These are phyloP conservation scores for Ganoderma lucidum DNA, from an alignment of 1,284 basidiomycete species.

Conservation along the genomic window DNA sequence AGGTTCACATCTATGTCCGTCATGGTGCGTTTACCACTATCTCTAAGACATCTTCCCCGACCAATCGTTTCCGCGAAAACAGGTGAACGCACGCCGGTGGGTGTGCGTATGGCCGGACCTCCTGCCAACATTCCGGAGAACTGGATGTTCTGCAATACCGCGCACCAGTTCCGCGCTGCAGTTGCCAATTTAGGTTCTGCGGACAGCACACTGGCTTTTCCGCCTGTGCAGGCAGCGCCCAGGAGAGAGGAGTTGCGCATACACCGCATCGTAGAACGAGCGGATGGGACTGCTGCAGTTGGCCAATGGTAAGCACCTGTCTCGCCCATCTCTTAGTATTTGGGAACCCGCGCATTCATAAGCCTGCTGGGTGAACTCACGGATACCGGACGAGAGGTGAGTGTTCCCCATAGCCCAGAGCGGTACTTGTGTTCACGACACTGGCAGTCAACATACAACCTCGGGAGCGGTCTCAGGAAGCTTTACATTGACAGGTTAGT, in stretches of 20 bases:
- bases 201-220: slow-evolving; percentile 14
- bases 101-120: slow-evolving; percentile 64
- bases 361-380: slow-evolving; percentile 84
- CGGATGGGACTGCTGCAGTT: slow-evolving; percentile 58
- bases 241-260: slow-evolving; percentile 35
- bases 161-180: slow-evolving; percentile 59
- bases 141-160: slow-evolving; percentile 74
- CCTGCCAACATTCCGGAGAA: slow-evolving; percentile 73
- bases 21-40: slow-evolving; percentile 63
- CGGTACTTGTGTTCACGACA: slow-evolving; percentile 7
- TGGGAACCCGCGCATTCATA: background rate
- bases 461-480: slow-evolving; percentile 66
- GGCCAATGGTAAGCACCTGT: slow-evolving; percentile 66
- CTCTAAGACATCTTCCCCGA: background rate
- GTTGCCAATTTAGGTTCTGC: slow-evolving; percentile 45
- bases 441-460: slow-evolving; percentile 69
- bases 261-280: slow-evolving; percentile 60
- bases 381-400: slow-evolving; percentile 75
- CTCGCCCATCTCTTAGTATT: background rate
- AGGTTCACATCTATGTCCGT: slow-evolving; percentile 78
- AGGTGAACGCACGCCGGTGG: slow-evolving; percentile 81
- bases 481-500: slow-evolving; percentile 77
- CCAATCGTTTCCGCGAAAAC: background rate
- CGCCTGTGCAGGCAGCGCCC: slow-evolving; percentile 11
- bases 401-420: slow-evolving; percentile 20